A percentile compares a stretch with the other conserved stretches of the same genome.
Evolutionary conservation across 192 early-diverging fungal genomes (phyloP).

Genomic region (Coemansia sp.): DNA sequence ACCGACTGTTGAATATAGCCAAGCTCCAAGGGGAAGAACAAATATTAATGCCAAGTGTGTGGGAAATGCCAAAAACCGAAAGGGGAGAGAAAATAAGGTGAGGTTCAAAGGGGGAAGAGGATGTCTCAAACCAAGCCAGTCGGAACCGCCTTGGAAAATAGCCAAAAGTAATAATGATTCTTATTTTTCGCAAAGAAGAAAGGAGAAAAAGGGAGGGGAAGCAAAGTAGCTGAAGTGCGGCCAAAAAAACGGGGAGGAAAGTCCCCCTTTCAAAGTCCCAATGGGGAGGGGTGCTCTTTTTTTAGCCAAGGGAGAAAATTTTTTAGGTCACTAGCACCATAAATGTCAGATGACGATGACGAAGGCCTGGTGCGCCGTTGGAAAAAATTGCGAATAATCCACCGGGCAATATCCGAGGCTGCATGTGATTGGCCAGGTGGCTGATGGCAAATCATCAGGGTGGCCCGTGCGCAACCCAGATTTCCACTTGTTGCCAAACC

Average conservation of each 20-base stretch:
- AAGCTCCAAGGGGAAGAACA: neutral
- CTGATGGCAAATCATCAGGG: conserved; percentile 8
- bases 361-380: neutral
- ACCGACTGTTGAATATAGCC: too few relatives aligned
- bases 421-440: neutral
- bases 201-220: conserved; percentile 1
- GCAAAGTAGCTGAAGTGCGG: neutral
- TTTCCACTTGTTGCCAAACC: too few relatives aligned
- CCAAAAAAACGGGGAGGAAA: conserved; percentile 4
- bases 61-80: conserved; percentile 7
- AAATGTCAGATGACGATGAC: neutral
- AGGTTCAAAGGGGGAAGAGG: conserved; percentile 9
- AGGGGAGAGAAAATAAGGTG: conserved; percentile 5
- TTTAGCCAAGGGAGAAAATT: conserved; percentile 9
- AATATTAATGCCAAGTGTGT: conserved; percentile 4
- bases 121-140: conserved; percentile 3
- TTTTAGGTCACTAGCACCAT: neutral
- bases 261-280: too few relatives aligned
- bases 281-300: conserved; percentile 7
- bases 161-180: neutral
- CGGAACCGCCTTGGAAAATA: neutral
- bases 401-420: too few relatives aligned
- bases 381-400: neutral
- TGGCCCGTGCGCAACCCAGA: conserved; percentile 5
- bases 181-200: neutral